phyloP scores from a whole-genome alignment of 164 flowering plant species.

The Cinnamomum chago region DNA sequence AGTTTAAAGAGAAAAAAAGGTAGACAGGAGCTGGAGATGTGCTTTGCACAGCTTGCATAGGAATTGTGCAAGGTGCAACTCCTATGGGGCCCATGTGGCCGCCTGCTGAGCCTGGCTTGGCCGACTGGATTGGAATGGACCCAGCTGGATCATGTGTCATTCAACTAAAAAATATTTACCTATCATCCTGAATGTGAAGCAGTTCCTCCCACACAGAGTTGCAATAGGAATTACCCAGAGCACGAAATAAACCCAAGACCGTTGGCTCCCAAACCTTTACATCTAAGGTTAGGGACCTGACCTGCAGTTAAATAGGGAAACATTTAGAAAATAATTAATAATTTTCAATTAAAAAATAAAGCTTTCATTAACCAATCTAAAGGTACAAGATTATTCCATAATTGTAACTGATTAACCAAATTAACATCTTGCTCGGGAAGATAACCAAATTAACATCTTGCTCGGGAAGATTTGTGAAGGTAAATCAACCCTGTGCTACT shows the following conservation, averaged over 20 bases:
- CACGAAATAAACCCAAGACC: slow-evolving; percentile 61
- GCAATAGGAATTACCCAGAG: slow-evolving; percentile 73
- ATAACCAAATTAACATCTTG: neutral
- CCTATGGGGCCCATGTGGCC: too few relatives aligned
- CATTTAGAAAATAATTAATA: neutral
- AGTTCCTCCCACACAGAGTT: slow-evolving; percentile 90
- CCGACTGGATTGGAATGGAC: too few relatives aligned
- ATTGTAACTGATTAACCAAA: neutral
- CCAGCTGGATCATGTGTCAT: slow-evolving; percentile 2
- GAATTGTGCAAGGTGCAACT: too few relatives aligned
- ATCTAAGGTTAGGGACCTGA: slow-evolving; percentile 82
- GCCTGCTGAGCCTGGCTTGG: too few relatives aligned
- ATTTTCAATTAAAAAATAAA: neutral
- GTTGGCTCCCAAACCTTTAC: slow-evolving; percentile 96
- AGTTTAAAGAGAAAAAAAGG: too few relatives aligned
- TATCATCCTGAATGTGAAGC: slow-evolving; percentile 41
- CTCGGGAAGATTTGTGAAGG: too few relatives aligned
- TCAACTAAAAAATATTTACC: slow-evolving; percentile 28
- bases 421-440: neutral
- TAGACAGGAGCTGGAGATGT: too few relatives aligned
- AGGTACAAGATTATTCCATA: neutral
- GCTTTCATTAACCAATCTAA: neutral
- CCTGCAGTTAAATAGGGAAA: slow-evolving; percentile 43
- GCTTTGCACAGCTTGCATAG: too few relatives aligned
- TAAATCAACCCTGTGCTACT: too few relatives aligned